Percentiles rank a stretch among this genome's conserved stretches.
These are phyloP conservation scores for Monosiga brevicollis DNA, from an alignment of 78 protist genomes.

Conservation along the genomic window DNA sequence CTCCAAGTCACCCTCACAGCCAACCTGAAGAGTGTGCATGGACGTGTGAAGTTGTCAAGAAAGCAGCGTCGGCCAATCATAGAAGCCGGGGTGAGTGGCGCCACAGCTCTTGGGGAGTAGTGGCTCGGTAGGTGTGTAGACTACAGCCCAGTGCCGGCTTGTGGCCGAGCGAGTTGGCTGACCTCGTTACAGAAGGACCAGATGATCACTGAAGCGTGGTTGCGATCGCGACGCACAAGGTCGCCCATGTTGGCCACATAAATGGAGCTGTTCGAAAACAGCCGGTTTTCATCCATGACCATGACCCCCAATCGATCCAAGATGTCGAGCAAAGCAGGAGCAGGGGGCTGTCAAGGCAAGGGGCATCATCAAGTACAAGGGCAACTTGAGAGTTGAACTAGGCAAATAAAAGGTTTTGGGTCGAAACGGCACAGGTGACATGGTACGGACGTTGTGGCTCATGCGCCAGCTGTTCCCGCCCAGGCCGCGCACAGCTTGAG, in stretches of 20 bases:
- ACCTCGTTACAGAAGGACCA: slow-evolving; percentile 30
- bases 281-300: slow-evolving; percentile 29
- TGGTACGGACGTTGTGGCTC: slow-evolving; percentile 7
- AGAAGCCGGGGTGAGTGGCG: no score
- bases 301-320: slow-evolving; percentile 17
- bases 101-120: no score
- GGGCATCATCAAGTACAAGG: no score
- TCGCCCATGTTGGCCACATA: slow-evolving; percentile 17
- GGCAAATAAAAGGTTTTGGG: slow-evolving; percentile 16
- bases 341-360: no score
- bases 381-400: background rate
- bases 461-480: slow-evolving; percentile 22
- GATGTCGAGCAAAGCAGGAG: no score
- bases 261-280: background rate
- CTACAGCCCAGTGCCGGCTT: no score
- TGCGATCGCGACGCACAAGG: slow-evolving; percentile 16
- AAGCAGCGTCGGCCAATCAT: no score
- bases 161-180: no score
- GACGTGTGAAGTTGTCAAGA: no score
- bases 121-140: no score
- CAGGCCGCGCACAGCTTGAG: slow-evolving; percentile 18
- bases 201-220: slow-evolving; percentile 14
- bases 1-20: slow-evolving; percentile 1
- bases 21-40: no score
- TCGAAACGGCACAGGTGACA: slow-evolving; percentile 11